Evolutionary conservation across 257 asterid species (phyloP), one percentile per base, ranked within the genome.

Genomic region (Primulina huaijiensis): DNA sequence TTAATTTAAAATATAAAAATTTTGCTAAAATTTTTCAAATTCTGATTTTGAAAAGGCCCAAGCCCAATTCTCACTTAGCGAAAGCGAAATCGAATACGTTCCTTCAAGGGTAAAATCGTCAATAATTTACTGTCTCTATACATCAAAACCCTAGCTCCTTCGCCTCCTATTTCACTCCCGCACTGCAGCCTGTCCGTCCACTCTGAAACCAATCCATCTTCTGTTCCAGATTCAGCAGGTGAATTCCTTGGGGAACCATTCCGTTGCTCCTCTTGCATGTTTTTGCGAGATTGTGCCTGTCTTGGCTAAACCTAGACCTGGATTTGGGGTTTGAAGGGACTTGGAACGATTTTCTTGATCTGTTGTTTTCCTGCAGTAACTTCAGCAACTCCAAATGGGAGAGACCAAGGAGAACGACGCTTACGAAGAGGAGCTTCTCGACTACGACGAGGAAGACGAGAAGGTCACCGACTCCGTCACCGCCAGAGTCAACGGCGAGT

Each of bases 361-460:
- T 73, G 73, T 56, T 73, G 76, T 75, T 62, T 71, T 46, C 33
- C 33, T 73, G 73, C 60, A 66, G 76, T 66, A 59, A 31, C 65
- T 43, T 43, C 53, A 4, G 20, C 1, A 11, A 12, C 56, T 20
- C 20, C 8, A 65, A 65, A 92, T 91, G 97, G 96, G 93, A 23
- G 96, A 92, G 67, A 69, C 72, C 7, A 89, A 87, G 84, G 96
- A 92, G 34, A 82, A 67, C 88, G 98, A 92, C 30, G 92, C 88
- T 1, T 92, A 88, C 78, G 98, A 92, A 72, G 96, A 92, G 73
- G 98, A 92, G 79, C 96, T 92, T 72, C 87, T 92, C 75, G 97
- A 92, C 86, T 92, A 92, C 81, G 97, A 91, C 74, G 97, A 92
- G 65, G 98, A 92, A 57, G 98, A 92, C 3, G 98, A 92, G 40